phyloP scores from a whole-genome alignment of 1,284 basidiomycete genomes.

The Apiotrichum veenhuisii region DNA sequence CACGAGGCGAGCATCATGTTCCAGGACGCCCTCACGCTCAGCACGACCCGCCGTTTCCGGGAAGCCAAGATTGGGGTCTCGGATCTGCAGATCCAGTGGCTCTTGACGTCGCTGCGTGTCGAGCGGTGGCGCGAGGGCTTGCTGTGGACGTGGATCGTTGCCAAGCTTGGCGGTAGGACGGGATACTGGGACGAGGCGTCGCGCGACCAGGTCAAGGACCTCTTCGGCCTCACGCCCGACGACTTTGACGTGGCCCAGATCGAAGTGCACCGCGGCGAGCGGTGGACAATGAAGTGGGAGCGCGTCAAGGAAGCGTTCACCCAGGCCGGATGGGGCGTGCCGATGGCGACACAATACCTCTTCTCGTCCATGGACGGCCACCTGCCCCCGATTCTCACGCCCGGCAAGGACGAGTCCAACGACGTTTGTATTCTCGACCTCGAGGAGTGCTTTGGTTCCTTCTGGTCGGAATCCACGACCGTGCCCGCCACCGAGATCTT shows the following conservation, averaged over 20 bases:
- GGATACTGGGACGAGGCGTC: slow-evolving; percentile 32
- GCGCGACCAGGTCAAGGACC: slow-evolving; percentile 27
- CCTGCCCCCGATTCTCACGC: slow-evolving; percentile 31
- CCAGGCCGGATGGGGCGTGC: slow-evolving; percentile 38
- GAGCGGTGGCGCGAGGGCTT: slow-evolving; percentile 48
- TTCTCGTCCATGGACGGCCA: slow-evolving; percentile 46
- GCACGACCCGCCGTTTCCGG: slow-evolving; percentile 37
- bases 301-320: slow-evolving; percentile 29
- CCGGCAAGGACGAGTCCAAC: slow-evolving; percentile 14
- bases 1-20: slow-evolving; percentile 48
- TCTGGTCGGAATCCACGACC: slow-evolving; percentile 35
- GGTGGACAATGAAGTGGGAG: slow-evolving; percentile 35
- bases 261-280: slow-evolving; percentile 37
- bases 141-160: slow-evolving; percentile 45
- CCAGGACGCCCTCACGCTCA: slow-evolving; percentile 29
- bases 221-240: slow-evolving; percentile 29
- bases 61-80: slow-evolving; percentile 36
- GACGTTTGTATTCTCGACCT: slow-evolving; percentile 37
- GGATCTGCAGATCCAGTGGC: slow-evolving; percentile 46
- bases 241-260: slow-evolving; percentile 38
- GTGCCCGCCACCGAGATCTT: slow-evolving; percentile 51
- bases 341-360: slow-evolving; percentile 35
- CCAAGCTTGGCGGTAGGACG: slow-evolving; percentile 30
- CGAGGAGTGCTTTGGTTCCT: slow-evolving; percentile 45
- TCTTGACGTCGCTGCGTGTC: slow-evolving; percentile 35